These are phyloP conservation scores for Phytopythium sindhum DNA, from an alignment of 352 stramenopile species.

Conservation along the genomic window DNA sequence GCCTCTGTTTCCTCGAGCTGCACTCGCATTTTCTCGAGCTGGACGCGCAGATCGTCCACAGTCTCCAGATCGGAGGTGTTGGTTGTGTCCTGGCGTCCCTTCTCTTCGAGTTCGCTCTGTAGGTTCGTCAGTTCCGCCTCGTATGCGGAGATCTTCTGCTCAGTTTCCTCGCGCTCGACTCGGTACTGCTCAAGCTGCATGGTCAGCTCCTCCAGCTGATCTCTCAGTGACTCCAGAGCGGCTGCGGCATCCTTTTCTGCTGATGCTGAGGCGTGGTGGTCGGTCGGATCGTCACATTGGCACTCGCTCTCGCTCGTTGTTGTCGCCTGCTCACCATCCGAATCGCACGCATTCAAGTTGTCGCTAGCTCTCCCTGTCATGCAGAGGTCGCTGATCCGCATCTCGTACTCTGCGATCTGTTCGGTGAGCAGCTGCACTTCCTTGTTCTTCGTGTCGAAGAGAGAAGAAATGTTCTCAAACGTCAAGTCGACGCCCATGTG, in stretches of 20 bases:
- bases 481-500: constrained; percentile 35
- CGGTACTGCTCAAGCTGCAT: constrained; percentile 7
- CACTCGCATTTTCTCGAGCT: constrained; percentile 29
- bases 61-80: constrained; percentile 9
- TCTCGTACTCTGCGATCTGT: constrained; percentile 15
- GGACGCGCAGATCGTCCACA: constrained; percentile 14
- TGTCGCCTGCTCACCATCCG: constrained; percentile 3
- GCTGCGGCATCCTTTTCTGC: background rate
- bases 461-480: constrained; percentile 40
- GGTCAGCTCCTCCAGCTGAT: constrained; percentile 7
- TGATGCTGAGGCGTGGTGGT: background rate
- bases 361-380: background rate
- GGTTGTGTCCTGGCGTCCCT: background rate
- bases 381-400: constrained; percentile 5
- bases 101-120: background rate
- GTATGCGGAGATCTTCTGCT: background rate
- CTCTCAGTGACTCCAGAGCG: constrained; percentile 5
- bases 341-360: background rate
- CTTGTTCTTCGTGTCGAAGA: constrained; percentile 45
- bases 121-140: background rate
- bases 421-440: constrained; percentile 41
- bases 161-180: constrained; percentile 7
- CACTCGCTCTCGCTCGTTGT: constrained; percentile 9
- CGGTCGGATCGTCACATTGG: constrained; percentile 1
- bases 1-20: constrained; percentile 26